phyloP scores from a whole-genome alignment of 352 stramenopile species.

The Phytophthora kernoviae region DNA sequence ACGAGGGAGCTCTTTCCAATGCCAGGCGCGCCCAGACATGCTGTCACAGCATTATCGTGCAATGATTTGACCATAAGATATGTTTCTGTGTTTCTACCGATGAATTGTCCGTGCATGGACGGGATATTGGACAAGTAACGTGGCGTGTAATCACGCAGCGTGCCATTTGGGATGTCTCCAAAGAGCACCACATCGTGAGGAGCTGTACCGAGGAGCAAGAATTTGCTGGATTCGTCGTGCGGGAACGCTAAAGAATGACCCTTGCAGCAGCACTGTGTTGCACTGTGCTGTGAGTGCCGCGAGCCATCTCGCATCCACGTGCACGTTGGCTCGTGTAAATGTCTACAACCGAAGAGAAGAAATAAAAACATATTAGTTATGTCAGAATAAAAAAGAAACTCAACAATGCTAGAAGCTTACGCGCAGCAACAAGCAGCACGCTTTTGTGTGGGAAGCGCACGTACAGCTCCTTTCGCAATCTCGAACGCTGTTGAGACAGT shows the following conservation, averaged over 20 bases:
- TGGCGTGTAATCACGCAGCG: constrained; percentile 67
- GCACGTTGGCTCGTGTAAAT: constrained; percentile 75
- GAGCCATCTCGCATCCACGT: constrained; percentile 69
- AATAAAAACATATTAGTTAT: not conserved
- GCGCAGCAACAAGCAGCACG: constrained; percentile 78
- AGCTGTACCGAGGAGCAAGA: constrained; percentile 59
- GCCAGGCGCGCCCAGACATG: constrained; percentile 70
- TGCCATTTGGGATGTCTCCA: constrained; percentile 61
- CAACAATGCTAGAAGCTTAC: constrained; percentile 39
- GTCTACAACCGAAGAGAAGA: constrained; percentile 31
- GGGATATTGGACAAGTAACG: constrained; percentile 77
- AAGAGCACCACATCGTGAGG: constrained; percentile 79
- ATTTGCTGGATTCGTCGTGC: constrained; percentile 86
- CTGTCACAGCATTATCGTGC: constrained; percentile 74
- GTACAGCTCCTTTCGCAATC: constrained; percentile 74
- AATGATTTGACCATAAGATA: constrained; percentile 81
- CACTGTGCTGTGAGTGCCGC: constrained; percentile 68
- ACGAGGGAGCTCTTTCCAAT: constrained; percentile 86
- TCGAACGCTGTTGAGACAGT: constrained; percentile 75
- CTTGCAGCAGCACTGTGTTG: constrained; percentile 80
- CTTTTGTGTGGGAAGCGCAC: constrained; percentile 63
- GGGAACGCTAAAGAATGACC: constrained; percentile 64
- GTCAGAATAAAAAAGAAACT: not conserved
- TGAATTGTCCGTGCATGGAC: constrained; percentile 86
- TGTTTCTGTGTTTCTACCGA: constrained; percentile 79